Evolutionary conservation across 176 grass and related monocot genomes (phyloP), one percentile per base, ranked within the genome.

Genomic region (Tuctoria greenei): DNA sequence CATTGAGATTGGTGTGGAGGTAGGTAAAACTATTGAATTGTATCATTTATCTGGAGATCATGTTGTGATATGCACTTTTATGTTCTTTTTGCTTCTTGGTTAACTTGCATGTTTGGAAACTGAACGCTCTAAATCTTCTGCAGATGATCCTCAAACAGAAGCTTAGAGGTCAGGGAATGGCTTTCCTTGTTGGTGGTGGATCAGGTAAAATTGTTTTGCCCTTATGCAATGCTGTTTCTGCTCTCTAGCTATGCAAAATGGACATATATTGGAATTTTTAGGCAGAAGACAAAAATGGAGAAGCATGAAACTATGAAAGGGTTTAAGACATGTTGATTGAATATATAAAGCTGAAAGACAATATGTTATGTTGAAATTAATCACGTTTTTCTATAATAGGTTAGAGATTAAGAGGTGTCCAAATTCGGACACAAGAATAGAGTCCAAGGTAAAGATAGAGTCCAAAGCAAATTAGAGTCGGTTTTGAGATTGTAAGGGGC

Each of bases 81-180:
- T 42, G 35, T 63, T 37, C 36, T 83, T 43, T 86, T 35, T 52
- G 16, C 78, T 20, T 43, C 24, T 8, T 31, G 18, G 26, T 20
- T 11, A 69, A 56, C 37, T 83, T 83, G 45, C 9, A 65, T 71
- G 25, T 62, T 71, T 76, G 64, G 70, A 51, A 81, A 55, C 49
- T 85, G 25, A 85, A 67, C 70, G 16, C 2, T 71, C 45, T 61
- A 8, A 12, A 47, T 69, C 28, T 45, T 63, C 10, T 76, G 5
- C 69, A 99, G 95, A 79, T 90, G 71, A 88, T 99, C 67, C 89
- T 99, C 60, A 99, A 92, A 88, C 91, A 94, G 55, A 99, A 98
- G 72, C 80, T 99, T 86, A 88, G 84, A 78, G 91, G 95, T 55
- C 95, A 94, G 79, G 91, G 91, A 15, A 81, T 99, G 88, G 91